Base-by-base conservation (phyloP, 805 yeast genomes). In the Lachancea cidri region DNA sequence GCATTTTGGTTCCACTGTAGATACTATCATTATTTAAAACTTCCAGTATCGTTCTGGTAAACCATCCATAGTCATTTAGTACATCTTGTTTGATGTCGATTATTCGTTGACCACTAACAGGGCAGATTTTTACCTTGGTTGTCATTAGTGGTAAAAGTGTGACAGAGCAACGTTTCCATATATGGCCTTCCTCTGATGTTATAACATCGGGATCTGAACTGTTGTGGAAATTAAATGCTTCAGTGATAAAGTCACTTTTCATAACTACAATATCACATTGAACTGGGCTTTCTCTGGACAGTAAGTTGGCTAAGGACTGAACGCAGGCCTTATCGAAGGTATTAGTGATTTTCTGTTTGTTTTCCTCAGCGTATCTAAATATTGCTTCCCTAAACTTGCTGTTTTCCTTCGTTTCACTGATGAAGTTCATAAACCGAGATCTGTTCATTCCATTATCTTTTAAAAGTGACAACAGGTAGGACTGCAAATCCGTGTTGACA, bases 141-240 rank as follows among this genome's bases (percentile, higher is more conserved):
- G 60, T 56, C 24, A 67, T 35, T 5, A 70, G 38, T 1, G 74
- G 74, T 13, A 68, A 45, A 22, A 67, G 43, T 1, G 71, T 65
- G 4, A 62, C 49, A 11, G 62, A 47, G 47, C 74, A 70, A 19
- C 70, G 49, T 27, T 52, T 57, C 73, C 73, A 70, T 2, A 35
- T 22, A 36, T 65, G 65, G 13, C 55, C 59, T 15, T 43, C 43
- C 8, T 55, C 53, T 1, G 55, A 50, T 13, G 33, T 17, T 9
- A 60, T 56, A n/a, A 39, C 36, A 4, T 58, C 54, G 4, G 41
- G 38, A 11, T 54, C 48, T 5, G 42, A 27, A 7, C 36, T 38
- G 4, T 40, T 38, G n/a, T 38, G 35, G 24, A 52, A 42, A 22
- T 47, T 41, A 39, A 62, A 62, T 1, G 46, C 41, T 39, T 63